Evolutionary conservation across 306 rosid species (phyloP).

Genomic region (Corylus avellana): DNA sequence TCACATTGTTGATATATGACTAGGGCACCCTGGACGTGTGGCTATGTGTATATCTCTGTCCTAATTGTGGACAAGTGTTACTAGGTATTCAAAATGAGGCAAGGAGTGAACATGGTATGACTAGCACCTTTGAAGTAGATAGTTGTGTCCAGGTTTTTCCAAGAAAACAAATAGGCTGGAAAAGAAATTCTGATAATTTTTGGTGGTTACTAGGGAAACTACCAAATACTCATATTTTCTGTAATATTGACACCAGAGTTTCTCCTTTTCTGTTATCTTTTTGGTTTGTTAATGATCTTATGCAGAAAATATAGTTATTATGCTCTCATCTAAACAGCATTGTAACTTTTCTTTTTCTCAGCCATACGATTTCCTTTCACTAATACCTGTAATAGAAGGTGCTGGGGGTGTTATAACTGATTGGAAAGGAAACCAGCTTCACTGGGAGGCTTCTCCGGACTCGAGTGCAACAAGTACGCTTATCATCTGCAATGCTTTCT

Average conservation of each 20-base stretch:
- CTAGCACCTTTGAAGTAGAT: neutral
- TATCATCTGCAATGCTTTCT: neutral
- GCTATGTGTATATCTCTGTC: neutral
- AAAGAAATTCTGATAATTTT: neutral
- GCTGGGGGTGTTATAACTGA: conserved; percentile 93
- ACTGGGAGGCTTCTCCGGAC: conserved; percentile 83
- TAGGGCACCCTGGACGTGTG: neutral
- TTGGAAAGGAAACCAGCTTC: conserved; percentile 82
- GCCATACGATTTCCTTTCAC: conserved; percentile 91
- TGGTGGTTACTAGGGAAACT: neutral
- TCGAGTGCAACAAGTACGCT: conserved; percentile 62
- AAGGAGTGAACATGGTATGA: neutral
- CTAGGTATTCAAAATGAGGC: neutral
- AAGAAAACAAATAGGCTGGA: neutral
- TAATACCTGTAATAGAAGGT: conserved; percentile 90
- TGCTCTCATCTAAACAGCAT: neutral
- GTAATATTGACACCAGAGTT: neutral
- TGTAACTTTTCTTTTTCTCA: conserved; percentile 36
- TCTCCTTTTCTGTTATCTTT: neutral
- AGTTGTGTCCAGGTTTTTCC: neutral
- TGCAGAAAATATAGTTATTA: too few species aligned
- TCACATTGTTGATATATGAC: neutral
- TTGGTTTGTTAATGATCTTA: neutral
- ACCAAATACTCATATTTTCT: neutral
- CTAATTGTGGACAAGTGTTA: too few species aligned